Base-by-base conservation (phyloP, 805 yeast species). In the Wickerhamomyces subpelliculosus region DNA sequence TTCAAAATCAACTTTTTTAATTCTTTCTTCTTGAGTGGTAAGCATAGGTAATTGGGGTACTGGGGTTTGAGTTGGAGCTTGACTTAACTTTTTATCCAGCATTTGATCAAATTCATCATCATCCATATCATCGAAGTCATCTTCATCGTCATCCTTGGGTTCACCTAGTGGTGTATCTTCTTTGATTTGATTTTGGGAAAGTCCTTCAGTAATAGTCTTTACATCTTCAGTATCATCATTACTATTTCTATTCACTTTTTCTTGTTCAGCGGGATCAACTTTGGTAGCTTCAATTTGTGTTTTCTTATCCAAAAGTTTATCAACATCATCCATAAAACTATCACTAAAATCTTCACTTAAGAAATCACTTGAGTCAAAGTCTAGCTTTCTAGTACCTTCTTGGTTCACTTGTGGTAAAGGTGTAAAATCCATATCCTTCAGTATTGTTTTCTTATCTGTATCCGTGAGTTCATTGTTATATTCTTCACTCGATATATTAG, bases 321-420 rank as follows among this genome's bases (percentile, higher is more conserved):
- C 46, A 17, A 46, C 24, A 10, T 46, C 48, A 28, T 43, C 42
- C 38, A 51, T 21, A 26, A 54, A 47, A n/a, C 44, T 55, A 11
- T 51, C 55, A 39, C 57, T 53, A 25, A 48, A 46, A 27, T 47
- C 54, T 19, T 53, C 58, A 34, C 46, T 42, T 16, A 49, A 43
- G 10, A 44, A 24, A 28, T 50, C 56, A 39, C 51, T 50, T 0
- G 51, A 43, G 11, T 45, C 54, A 31, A 37, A 16, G 27, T 8
- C 14, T 25, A 5, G 7, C 12, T 11, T 25, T 25, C 27, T 6
- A 13, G 20, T 16, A 22, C 24, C 24, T 22, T 22, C 10, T 8
- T 22, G 10, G n/a, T 25, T 25, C n/a, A 9, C 27, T 9, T 25
- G 6, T 25, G 27, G 27, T 13, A 11, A 11, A 25, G n/a, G 10